A percentile compares a stretch with the other conserved stretches of the same genome.
These are phyloP conservation scores for Madurella mycetomatis DNA, from an alignment of 2,329 filamentous ascomycete species.

Conservation along the genomic window DNA sequence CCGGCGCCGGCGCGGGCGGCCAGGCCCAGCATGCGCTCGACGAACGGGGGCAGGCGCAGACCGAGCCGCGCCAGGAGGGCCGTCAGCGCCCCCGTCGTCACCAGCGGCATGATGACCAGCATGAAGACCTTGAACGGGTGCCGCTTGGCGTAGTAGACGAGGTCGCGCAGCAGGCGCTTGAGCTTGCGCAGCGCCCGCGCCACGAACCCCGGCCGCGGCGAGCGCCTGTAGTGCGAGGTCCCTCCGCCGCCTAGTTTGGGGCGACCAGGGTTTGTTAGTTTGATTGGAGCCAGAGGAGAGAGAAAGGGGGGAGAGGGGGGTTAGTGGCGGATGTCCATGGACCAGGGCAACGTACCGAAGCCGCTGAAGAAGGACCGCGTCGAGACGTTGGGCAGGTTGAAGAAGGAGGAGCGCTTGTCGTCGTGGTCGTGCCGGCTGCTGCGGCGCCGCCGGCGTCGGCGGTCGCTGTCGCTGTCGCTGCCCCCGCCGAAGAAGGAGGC, in stretches of 20 bases:
- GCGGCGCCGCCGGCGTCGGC: not conserved
- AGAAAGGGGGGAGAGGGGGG: not conserved
- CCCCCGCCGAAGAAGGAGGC: constrained; percentile 43
- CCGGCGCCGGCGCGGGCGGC: constrained; percentile 47
- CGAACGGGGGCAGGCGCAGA: constrained; percentile 62
- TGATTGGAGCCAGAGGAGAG: too few relatives aligned
- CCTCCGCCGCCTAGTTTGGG: constrained; percentile 40
- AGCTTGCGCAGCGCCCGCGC: constrained; percentile 69
- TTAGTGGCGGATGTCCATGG: not conserved
- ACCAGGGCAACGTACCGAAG: constrained; percentile 34
- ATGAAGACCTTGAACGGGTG: constrained; percentile 86
- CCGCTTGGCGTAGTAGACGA: constrained; percentile 73
- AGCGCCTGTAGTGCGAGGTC: constrained; percentile 70
- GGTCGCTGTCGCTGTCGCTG: constrained; percentile 24
- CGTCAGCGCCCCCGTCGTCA: constrained; percentile 77
- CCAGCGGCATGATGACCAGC: constrained; percentile 79
- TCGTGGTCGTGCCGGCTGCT: constrained; percentile 29
- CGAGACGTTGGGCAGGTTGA: constrained; percentile 32
- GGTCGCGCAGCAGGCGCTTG: constrained; percentile 72
- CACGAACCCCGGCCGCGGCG: constrained; percentile 75
- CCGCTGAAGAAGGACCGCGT: constrained; percentile 38
- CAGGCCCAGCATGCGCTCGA: constrained; percentile 56
- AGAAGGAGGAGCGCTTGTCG: constrained; percentile 35
- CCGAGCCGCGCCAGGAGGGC: constrained; percentile 76
- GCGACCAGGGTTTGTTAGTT: too few relatives aligned